Evolutionary conservation across 306 rosid species (phyloP), one percentile per base, ranked within the genome.

Genomic region (Clitoria ternatea): DNA sequence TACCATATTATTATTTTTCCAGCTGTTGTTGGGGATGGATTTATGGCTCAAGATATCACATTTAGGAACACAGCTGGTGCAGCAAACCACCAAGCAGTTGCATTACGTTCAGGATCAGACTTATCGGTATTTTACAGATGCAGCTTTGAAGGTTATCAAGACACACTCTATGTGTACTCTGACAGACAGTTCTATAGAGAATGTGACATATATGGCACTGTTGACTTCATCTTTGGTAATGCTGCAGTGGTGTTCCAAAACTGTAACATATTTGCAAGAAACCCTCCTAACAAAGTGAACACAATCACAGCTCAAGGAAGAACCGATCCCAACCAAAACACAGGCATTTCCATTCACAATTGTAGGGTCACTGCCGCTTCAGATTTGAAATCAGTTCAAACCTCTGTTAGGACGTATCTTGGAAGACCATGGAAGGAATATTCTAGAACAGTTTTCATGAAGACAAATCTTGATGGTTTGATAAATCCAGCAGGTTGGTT

Each of bases 81-180:
- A n/a, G n/a, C n/a, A n/a, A n/a, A n/a, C n/a, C n/a, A n/a, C n/a
- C n/a, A n/a, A n/a, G n/a, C n/a, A n/a, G n/a, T n/a, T n/a, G n/a
- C n/a, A n/a, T n/a, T n/a, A n/a, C n/a, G n/a, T n/a, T n/a, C n/a
- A n/a, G n/a, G n/a, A n/a, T n/a, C n/a, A n/a, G n/a, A n/a, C n/a
- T n/a, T n/a, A n/a, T n/a, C n/a, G n/a, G n/a, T n/a, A n/a, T n/a
- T n/a, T n/a, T n/a, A n/a, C n/a, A n/a, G n/a, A n/a, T 90, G 96
- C 6, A 63, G 93, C 30, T 80, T 90, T 33, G 91, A 89, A 70
- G 96, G 96, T 5, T 85, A 44, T 33, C 96, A 89, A 73, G 96
- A 89, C 79, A 89, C 96, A 14, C 69, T 89, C 1, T 89, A 89
- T 19, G 92, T 81, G 7, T 61, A 75, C 43, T 80, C 96, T 1